Evolutionary conservation across 2,329 filamentous ascomycete species (phyloP).

Genomic region (Fulvia fulva): DNA sequence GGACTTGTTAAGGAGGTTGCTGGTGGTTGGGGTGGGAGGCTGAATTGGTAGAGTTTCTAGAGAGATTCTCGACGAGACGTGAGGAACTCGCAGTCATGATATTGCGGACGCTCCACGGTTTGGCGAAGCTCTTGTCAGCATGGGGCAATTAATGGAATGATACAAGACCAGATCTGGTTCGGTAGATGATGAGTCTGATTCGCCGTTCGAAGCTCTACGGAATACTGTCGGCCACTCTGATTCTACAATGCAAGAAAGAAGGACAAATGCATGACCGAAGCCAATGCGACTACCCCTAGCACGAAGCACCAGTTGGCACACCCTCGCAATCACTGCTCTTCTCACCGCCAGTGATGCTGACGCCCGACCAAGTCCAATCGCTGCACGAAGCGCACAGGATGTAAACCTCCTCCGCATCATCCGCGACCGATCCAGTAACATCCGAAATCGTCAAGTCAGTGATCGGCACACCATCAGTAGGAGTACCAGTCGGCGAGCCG

Average conservation of each 20-base stretch:
- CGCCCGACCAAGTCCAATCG: conserved; percentile 51
- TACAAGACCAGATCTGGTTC: too few relatives aligned
- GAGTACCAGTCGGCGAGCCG: conserved; percentile 40
- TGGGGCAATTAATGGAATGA: neutral
- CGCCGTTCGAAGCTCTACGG: too few relatives aligned
- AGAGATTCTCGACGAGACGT: neutral
- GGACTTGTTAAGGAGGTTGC: conserved; percentile 21
- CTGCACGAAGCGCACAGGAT: conserved; percentile 54
- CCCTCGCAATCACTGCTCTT: conserved; percentile 39
- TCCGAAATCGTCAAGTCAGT: conserved; percentile 45
- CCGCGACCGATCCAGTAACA: conserved; percentile 44
- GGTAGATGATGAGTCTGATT: too few relatives aligned
- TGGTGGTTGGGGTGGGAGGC: conserved; percentile 19
- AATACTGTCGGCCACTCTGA: too few relatives aligned
- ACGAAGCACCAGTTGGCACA: conserved; percentile 34
- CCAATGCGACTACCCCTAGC: conserved; percentile 4
- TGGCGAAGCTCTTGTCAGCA: neutral
- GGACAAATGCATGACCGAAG: neutral
- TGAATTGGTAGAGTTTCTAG: conserved; percentile 13
- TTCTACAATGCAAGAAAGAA: neutral
- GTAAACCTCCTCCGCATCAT: conserved; percentile 41
- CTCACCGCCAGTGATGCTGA: conserved; percentile 52
- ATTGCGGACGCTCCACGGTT: neutral
- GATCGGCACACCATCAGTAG: conserved; percentile 54
- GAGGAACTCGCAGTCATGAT: too few relatives aligned